Percentiles rank a stretch among this genome's conserved stretches.
phyloP scores from a whole-genome alignment of 352 stramenopile genomes.

The Lagenidium giganteum region DNA sequence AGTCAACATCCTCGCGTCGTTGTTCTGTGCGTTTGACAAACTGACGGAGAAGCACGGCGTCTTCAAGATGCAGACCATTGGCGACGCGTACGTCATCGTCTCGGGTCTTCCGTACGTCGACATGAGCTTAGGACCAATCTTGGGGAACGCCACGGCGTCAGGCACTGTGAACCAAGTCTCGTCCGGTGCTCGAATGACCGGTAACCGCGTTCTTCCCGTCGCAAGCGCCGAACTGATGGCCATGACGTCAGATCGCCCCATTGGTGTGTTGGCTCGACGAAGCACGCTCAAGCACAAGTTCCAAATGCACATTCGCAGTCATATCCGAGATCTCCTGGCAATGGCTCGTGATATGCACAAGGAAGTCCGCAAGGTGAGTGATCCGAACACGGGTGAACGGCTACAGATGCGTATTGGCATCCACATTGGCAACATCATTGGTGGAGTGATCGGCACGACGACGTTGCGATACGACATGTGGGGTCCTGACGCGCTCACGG shows the following conservation, averaged over 20 bases:
- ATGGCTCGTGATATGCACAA: conserved; percentile 88
- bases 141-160: conserved; percentile 11
- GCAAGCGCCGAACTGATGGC: conserved; percentile 11
- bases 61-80: conserved; percentile 93
- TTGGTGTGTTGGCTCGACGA: conserved; percentile 19
- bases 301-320: conserved; percentile 74
- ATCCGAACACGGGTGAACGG: conserved; percentile 78
- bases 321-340: conserved; percentile 71
- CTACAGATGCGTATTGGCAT: conserved; percentile 88
- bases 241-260: conserved; percentile 12
- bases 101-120: conserved; percentile 82
- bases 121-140: conserved; percentile 68
- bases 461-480: conserved; percentile 89
- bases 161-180: not conserved
- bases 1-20: conserved; percentile 87
- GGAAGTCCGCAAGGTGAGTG: conserved; percentile 74
- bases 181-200: not conserved
- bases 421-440: conserved; percentile 86
- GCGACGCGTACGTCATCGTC: conserved; percentile 91
- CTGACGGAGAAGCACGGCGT: conserved; percentile 90
- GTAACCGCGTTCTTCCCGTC: conserved; percentile 52
- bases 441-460: conserved; percentile 80
- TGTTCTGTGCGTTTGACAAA: conserved; percentile 91
- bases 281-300: conserved; percentile 81
- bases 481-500: conserved; percentile 75